These are phyloP conservation scores for Mycena haematopus DNA, from an alignment of 768 basidiomycete genomes.

Conservation along the genomic window DNA sequence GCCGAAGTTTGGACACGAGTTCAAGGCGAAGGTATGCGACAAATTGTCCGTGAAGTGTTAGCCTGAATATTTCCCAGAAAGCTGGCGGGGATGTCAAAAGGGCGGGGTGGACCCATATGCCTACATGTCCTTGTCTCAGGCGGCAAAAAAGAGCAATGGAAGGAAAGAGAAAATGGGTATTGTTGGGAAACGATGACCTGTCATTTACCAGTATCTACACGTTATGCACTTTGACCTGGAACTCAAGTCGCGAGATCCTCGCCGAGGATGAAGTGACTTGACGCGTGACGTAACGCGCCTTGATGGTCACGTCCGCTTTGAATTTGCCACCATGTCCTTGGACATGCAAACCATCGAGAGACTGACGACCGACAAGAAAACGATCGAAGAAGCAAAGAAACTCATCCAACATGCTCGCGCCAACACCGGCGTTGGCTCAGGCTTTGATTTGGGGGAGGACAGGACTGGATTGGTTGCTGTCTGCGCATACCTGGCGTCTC, in stretches of 20 bases:
- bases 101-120: slow-evolving; percentile 91
- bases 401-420: slow-evolving; percentile 6
- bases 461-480: slow-evolving; percentile 21
- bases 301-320: not conserved
- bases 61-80: slow-evolving; percentile 59
- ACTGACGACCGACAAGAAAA: slow-evolving; percentile 18
- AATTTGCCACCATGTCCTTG: slow-evolving; percentile 9
- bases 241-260: no score
- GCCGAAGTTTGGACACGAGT: slow-evolving; percentile 77
- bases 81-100: slow-evolving; percentile 95
- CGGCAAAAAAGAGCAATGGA: slow-evolving; percentile 67
- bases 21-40: slow-evolving; percentile 88
- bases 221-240: not conserved
- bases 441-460: slow-evolving; percentile 25
- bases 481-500: slow-evolving; percentile 27
- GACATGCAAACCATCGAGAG: slow-evolving; percentile 2
- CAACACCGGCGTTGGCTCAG: slow-evolving; percentile 23
- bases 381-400: slow-evolving; percentile 11
- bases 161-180: slow-evolving; percentile 57
- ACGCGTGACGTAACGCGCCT: not conserved
- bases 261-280: not conserved
- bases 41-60: slow-evolving; percentile 8
- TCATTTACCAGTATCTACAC: not conserved
- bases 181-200: slow-evolving; percentile 61
- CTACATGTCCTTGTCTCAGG: slow-evolving; percentile 85